These are phyloP conservation scores for Parasitella parasitica DNA, from an alignment of 371 early-diverging fungal genomes.

Conservation along the genomic window DNA sequence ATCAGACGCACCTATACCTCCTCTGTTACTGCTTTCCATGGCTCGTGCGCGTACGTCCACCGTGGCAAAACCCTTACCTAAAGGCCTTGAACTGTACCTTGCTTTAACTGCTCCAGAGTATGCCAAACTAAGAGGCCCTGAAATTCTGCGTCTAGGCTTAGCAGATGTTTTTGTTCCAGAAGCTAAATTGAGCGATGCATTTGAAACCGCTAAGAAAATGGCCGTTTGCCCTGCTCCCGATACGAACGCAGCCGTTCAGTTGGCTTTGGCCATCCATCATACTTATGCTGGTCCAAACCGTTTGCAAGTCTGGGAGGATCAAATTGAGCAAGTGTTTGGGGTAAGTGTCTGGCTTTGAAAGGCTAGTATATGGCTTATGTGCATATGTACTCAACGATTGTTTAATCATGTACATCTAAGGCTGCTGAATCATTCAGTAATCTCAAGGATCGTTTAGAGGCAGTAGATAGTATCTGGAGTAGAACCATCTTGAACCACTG, in stretches of 20 bases:
- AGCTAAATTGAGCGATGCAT: conserved; percentile 39
- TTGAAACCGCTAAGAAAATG: conserved; percentile 30
- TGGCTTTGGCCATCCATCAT: conserved; percentile 44
- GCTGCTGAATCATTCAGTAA: conserved; percentile 23
- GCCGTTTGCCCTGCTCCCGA: conserved; percentile 49
- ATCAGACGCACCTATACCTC: conserved; percentile 42
- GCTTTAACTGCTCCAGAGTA: conserved; percentile 50
- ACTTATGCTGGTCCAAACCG: conserved; percentile 60
- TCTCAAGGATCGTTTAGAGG: conserved; percentile 17
- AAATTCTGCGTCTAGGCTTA: conserved; percentile 47
- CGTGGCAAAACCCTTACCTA: conserved; percentile 21
- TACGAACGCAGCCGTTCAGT: conserved; percentile 43
- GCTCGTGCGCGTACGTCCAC: conserved; percentile 19
- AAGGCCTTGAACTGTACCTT: conserved; percentile 47
- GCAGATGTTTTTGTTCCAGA: conserved; percentile 60
- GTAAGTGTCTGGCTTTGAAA: conserved; percentile 21
- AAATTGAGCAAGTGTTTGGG: conserved; percentile 51
- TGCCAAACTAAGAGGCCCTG: conserved; percentile 50
- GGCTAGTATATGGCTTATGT: background rate
- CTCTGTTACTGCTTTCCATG: conserved; percentile 28
- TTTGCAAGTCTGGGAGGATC: conserved; percentile 52
- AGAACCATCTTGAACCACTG: conserved; percentile 31
- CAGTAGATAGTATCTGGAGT: conserved; percentile 29
- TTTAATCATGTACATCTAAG: conserved; percentile 6
- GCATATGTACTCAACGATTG: background rate